Evolutionary conservation across 1,284 basidiomycete species (phyloP), one percentile per base, ranked within the genome.

Genomic region (Amylostereum areolatum): DNA sequence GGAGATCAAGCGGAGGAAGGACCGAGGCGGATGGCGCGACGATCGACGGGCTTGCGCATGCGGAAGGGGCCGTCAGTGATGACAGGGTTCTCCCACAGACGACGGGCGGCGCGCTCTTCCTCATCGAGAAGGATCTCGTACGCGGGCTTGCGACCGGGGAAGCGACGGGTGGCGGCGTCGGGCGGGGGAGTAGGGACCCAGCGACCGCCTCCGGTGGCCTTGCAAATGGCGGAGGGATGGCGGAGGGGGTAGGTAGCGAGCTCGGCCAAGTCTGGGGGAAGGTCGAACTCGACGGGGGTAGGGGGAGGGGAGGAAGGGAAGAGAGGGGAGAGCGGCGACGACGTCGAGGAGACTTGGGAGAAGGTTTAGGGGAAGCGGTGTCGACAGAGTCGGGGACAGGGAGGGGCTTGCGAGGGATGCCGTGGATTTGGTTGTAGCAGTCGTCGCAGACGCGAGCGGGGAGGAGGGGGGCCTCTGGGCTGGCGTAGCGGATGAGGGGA

Each of bases 371-470:
- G 68, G 47, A 62, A 65, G 40, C 74, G 10, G 57, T 55, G 18
- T 64, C 46, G 12, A 69, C 62, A 12, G 69, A 55, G 33, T 59
- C 52, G 55, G 65, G 62, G 57, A 51, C 9, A 56, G 55, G 55
- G 61, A 64, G 50, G 57, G 73, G 57, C 53, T 66, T 50, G 30
- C n/a, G n/a, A 10, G 57, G 57, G 47, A 52, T 54, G 47, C 83
- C 84, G 51, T 85, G 75, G 40, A 89, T 76, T 61, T 83, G 83
- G 57, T 84, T 80, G 65, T 71, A 83, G 61, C 87, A 89, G 53
- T 80, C 83, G 53, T 85, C 79, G 58, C 85, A 89, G 34, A 89
- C 84, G 45, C 83, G 77, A 12, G 68, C 67, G 30, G 66, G 50
- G 45, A 63, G 51, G 48, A 82, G 67, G 6, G 81, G 83, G 1